These are phyloP conservation scores for Aspergillus hortae DNA, from an alignment of 2,329 filamentous ascomycete genomes.

Conservation along the genomic window DNA sequence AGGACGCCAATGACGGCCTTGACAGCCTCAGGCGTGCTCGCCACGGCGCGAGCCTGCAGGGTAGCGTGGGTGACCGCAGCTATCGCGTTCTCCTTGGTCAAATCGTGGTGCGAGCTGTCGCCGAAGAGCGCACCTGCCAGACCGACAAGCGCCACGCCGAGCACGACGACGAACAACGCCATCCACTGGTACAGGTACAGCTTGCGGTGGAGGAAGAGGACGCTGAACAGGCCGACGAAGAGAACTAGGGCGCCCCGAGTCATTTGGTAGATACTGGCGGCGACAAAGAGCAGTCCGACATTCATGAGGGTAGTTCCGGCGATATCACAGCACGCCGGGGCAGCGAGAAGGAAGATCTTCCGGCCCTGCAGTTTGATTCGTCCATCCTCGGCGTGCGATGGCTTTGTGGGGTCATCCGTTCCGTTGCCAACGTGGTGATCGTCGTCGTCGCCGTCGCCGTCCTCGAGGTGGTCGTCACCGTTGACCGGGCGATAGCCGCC, in stretches of 20 bases:
- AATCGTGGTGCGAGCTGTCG: conserved; percentile 45
- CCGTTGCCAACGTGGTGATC: conserved; percentile 40
- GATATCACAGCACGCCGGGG: conserved; percentile 91
- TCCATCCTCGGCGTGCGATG: conserved; percentile 53
- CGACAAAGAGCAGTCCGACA: conserved; percentile 86
- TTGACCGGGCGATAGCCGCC: conserved; percentile 66
- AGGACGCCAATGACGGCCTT: conserved; percentile 77
- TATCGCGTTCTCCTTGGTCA: conserved; percentile 26
- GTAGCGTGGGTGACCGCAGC: conserved; percentile 36
- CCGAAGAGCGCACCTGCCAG: conserved; percentile 80
- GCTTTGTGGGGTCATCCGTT: conserved; percentile 50
- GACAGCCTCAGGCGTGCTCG: conserved; percentile 55
- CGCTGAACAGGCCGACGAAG: conserved; percentile 93
- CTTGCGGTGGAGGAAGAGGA: conserved; percentile 77
- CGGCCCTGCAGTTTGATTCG: conserved; percentile 63
- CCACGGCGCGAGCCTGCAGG: conserved; percentile 40
- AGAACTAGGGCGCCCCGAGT: conserved; percentile 89
- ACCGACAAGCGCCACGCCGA: conserved; percentile 85
- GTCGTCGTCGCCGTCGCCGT: conserved; percentile 44
- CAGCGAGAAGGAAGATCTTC: conserved; percentile 69
- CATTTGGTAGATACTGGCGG: conserved; percentile 98
- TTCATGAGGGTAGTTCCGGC: conserved; percentile 97
- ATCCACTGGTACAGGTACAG: conserved; percentile 90
- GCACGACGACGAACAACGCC: conserved; percentile 78
- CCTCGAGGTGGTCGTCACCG: conserved; percentile 36